These are phyloP conservation scores for Lumnitzera racemosa DNA, from an alignment of 345 rosid species.

Conservation along the genomic window DNA sequence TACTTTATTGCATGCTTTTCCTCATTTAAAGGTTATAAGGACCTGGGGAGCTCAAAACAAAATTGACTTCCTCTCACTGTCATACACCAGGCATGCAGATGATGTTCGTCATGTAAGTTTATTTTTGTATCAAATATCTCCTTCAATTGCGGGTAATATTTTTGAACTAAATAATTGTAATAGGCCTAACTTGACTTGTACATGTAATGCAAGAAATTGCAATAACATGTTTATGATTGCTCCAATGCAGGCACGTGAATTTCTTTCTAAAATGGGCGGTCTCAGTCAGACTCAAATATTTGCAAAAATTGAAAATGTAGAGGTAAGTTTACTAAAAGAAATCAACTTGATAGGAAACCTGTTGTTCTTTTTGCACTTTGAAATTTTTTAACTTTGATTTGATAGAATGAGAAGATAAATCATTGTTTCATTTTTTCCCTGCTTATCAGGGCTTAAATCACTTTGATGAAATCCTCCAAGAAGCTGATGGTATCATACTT, in stretches of 20 bases:
- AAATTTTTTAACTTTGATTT: background rate
- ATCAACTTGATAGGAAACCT: background rate
- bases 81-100: conserved; percentile 90
- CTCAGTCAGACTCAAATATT: conserved; percentile 85
- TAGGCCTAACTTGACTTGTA: background rate
- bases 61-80: conserved; percentile 90
- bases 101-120: conserved; percentile 79
- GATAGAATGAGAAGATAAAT: too few relatives aligned
- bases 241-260: conserved; percentile 66
- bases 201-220: background rate
- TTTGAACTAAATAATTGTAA: background rate
- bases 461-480: conserved; percentile 97
- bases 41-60: conserved; percentile 93
- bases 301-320: conserved; percentile 92
- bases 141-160: background rate
- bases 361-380: background rate
- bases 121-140: background rate
- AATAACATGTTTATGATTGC: conserved; percentile 9
- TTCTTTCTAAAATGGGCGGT: conserved; percentile 73
- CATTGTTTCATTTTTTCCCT: conserved; percentile 2
- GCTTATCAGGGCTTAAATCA: conserved; percentile 69
- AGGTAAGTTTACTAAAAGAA: conserved; percentile 33
- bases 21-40: conserved; percentile 61
- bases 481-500: conserved; percentile 97
- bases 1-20: conserved; percentile 1